phyloP scores from a whole-genome alignment of 495 filamentous ascomycete genomes.

The Tuber magnatum region DNA sequence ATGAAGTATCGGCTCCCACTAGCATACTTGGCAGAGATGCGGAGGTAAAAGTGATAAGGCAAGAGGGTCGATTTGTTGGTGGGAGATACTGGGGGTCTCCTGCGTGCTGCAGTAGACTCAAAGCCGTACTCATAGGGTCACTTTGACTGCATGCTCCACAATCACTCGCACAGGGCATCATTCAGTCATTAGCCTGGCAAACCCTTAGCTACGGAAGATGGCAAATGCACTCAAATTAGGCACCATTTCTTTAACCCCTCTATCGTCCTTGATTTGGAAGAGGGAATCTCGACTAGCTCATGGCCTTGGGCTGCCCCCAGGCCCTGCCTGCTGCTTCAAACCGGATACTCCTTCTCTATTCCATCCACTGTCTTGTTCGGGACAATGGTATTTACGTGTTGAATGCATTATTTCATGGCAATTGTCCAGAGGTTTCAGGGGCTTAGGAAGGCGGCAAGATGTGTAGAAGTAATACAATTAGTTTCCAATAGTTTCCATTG shows the following conservation, averaged over 20 bases:
- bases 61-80: neutral
- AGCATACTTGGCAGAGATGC: neutral
- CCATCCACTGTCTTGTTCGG: neutral
- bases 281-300: neutral
- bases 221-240: neutral
- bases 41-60: neutral
- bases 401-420: neutral
- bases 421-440: neutral
- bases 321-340: neutral
- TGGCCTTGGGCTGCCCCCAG: neutral
- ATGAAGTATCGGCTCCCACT: neutral
- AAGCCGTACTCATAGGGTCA: neutral
- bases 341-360: neutral
- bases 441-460: neutral
- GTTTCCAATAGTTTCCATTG: no score
- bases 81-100: neutral
- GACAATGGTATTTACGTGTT: neutral
- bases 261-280: neutral
- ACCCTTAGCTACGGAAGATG: neutral
- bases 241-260: neutral
- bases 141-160: neutral
- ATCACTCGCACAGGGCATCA: neutral
- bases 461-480: no score
- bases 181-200: neutral
- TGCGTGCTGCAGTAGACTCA: neutral